Evolutionary conservation across 768 basidiomycete species (phyloP).

Genomic region (Mycena latifolia): DNA sequence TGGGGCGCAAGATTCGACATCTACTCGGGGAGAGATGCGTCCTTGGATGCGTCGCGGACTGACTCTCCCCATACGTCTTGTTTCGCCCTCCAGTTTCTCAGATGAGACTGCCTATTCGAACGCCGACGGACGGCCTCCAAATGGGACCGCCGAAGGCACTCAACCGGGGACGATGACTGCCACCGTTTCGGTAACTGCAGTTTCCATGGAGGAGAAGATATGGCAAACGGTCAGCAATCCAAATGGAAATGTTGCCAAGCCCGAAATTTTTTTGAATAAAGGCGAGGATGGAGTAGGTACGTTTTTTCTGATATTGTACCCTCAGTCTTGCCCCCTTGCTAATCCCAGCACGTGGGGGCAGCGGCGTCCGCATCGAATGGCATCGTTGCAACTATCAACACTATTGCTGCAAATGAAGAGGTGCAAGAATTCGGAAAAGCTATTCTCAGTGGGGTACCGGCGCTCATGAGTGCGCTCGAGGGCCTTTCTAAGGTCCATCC

Average conservation of each 20-base stretch:
- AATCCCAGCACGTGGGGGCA: background rate
- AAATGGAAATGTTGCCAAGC: background rate
- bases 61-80: background rate
- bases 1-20: background rate
- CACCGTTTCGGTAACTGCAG: background rate
- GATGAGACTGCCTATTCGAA: background rate
- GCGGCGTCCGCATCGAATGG: background rate
- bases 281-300: background rate
- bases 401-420: background rate
- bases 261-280: background rate
- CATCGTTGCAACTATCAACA: background rate
- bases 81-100: background rate
- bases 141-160: background rate
- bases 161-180: background rate
- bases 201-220: background rate
- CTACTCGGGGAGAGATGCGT: background rate
- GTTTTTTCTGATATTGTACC: background rate
- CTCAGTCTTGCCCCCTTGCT: background rate
- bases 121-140: no score
- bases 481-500: conserved; percentile 12
- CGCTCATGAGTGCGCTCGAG: conserved; percentile 20
- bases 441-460: no score
- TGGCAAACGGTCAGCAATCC: background rate
- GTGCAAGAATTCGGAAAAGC: background rate
- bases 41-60: background rate